Percentiles rank a stretch among this genome's conserved stretches.
phyloP scores from a whole-genome alignment of 306 rosid species.

The Cicer arietinum region DNA sequence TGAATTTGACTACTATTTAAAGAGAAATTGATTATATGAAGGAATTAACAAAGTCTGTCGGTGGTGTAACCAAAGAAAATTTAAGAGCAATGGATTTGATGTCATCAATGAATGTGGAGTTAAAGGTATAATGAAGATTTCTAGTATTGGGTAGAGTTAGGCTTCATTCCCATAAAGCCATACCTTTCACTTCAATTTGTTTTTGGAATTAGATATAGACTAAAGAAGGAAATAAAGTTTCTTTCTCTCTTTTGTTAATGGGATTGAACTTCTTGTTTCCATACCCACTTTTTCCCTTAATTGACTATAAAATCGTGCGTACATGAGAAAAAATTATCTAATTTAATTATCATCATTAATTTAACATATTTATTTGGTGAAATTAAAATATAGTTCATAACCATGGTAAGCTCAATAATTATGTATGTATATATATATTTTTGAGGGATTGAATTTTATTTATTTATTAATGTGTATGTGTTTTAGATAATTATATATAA shows the following conservation, averaged over 20 bases:
- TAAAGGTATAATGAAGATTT: slow-evolving; percentile 55
- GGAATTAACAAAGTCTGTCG: slow-evolving; percentile 43
- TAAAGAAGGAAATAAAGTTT: slow-evolving; percentile 47
- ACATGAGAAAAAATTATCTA: too few relatives aligned
- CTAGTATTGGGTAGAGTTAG: slow-evolving; percentile 56
- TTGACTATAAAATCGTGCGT: slow-evolving; percentile 32
- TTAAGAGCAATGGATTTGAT: slow-evolving; percentile 40
- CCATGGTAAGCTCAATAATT: not conserved
- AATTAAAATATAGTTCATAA: not conserved
- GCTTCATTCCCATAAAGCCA: slow-evolving; percentile 58
- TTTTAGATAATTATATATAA: slow-evolving; percentile 54
- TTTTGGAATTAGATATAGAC: slow-evolving; percentile 40
- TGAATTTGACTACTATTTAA: not conserved
- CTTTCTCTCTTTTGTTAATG: slow-evolving; percentile 39
- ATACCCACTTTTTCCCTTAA: slow-evolving; percentile 42
- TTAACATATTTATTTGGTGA: too few relatives aligned
- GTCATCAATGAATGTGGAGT: slow-evolving; percentile 49
- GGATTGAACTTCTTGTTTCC: slow-evolving; percentile 45
- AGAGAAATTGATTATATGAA: not conserved
- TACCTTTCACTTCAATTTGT: slow-evolving; percentile 52
- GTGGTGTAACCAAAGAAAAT: slow-evolving; percentile 46
- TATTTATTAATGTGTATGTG: not conserved
- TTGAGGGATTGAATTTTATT: not conserved
- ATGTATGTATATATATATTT: not conserved
- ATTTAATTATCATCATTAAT: not conserved